Percentiles rank a stretch among this genome's conserved stretches.
phyloP scores from a whole-genome alignment of 768 basidiomycete genomes.

The Rhodosporidiobolus sp. region DNA sequence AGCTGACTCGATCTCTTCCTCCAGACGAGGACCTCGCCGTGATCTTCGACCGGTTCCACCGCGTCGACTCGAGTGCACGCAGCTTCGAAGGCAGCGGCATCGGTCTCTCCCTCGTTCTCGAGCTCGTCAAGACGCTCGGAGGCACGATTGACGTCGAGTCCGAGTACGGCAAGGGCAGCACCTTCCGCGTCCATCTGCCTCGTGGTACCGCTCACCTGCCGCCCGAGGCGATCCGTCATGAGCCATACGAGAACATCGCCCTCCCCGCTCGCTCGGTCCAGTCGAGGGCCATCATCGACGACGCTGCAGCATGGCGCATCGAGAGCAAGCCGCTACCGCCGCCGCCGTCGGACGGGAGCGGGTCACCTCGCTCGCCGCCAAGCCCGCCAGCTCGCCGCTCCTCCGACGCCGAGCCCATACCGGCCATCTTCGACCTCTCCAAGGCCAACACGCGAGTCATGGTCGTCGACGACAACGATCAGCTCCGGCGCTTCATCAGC shows the following conservation, averaged over 20 bases:
- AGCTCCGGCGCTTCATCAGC: slow-evolving; percentile 20
- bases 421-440: slow-evolving; percentile 23
- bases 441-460: slow-evolving; percentile 9
- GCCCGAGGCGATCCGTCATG: slow-evolving; percentile 6
- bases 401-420: background rate
- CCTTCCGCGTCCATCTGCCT: slow-evolving; percentile 14
- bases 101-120: slow-evolving; percentile 35
- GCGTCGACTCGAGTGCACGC: slow-evolving; percentile 8
- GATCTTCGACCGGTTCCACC: slow-evolving; percentile 39
- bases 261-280: background rate
- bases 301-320: slow-evolving; percentile 16
- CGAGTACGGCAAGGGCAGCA: slow-evolving; percentile 9
- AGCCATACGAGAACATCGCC: background rate
- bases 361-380: no score
- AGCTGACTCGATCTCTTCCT: background rate
- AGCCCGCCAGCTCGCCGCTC: background rate
- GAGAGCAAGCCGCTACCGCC: background rate
- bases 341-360: no score
- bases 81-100: slow-evolving; percentile 30
- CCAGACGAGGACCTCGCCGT: slow-evolving; percentile 21
- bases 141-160: slow-evolving; percentile 24
- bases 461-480: slow-evolving; percentile 21
- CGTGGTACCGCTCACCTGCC: slow-evolving; percentile 22
- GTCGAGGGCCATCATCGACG: slow-evolving; percentile 16
- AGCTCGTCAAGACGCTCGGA: slow-evolving; percentile 33